Evolutionary conservation across 2,329 filamentous ascomycete species (phyloP).

Genomic region (Colletotrichum australisinense): DNA sequence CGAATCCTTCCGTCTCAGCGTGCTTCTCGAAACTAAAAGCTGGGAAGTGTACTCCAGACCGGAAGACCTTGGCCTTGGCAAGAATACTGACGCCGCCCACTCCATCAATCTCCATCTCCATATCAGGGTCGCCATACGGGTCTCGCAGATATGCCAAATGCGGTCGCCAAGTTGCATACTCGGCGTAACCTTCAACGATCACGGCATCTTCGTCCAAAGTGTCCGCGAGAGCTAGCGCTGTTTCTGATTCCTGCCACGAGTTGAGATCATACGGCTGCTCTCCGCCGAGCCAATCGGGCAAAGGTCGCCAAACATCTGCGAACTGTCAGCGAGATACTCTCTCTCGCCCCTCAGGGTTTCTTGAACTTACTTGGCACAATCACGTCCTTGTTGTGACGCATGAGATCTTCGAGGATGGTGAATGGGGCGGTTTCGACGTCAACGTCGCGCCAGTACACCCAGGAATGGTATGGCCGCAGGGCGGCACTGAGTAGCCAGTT

Average conservation of each 20-base stretch:
- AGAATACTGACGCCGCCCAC: constrained; percentile 97
- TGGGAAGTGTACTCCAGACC: constrained; percentile 95
- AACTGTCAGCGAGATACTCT: constrained; percentile 40
- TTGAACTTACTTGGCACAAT: constrained; percentile 91
- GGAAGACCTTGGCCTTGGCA: constrained; percentile 95
- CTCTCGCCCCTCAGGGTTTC: too few relatives aligned
- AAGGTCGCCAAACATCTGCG: constrained; percentile 96
- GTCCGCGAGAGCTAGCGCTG: constrained; percentile 90
- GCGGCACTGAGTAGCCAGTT: constrained; percentile 98
- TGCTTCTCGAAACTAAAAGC: constrained; percentile 99
- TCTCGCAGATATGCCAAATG: constrained; percentile 97
- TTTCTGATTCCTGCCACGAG: constrained; percentile 99
- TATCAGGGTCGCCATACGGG: constrained; percentile 96
- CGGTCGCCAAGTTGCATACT: constrained; percentile 98
- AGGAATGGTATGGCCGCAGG: constrained; percentile 93
- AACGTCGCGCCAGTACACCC: constrained; percentile 99
- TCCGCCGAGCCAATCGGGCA: constrained; percentile 97
- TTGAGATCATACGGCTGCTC: constrained; percentile 99
- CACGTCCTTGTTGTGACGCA: constrained; percentile 98
- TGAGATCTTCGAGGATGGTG: constrained; percentile 96
- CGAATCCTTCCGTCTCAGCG: constrained; percentile 97
- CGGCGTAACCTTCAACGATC: constrained; percentile 98
- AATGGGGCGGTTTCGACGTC: constrained; percentile 98
- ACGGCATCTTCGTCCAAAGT: constrained; percentile 97
- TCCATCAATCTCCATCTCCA: constrained; percentile 99